Evolutionary conservation across 768 basidiomycete genomes (phyloP).

Genomic region (Gymnopilus dilepis): DNA sequence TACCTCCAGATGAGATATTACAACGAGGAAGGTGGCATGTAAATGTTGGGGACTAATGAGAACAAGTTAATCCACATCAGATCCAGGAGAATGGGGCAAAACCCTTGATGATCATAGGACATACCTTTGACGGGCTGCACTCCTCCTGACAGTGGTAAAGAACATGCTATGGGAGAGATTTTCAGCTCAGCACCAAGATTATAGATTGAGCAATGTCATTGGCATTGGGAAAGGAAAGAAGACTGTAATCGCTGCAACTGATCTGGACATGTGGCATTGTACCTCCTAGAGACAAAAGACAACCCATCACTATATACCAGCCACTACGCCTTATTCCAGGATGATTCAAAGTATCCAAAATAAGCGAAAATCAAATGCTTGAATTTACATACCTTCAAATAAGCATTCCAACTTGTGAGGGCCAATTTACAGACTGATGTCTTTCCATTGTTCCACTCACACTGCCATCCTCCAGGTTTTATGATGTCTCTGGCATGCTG

Average conservation of each 20-base stretch:
- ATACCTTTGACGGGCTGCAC: conserved; percentile 9
- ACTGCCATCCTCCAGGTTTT: conserved; percentile 25
- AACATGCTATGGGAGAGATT: conserved; percentile 20
- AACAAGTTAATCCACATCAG: too few relatives aligned
- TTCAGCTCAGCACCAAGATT: background rate
- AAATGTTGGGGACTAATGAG: too few relatives aligned
- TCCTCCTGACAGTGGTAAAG: conserved; percentile 18
- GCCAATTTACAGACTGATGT: conserved; percentile 24
- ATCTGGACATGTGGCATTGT: too few relatives aligned
- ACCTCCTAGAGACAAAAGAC: too few relatives aligned
- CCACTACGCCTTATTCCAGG: background rate
- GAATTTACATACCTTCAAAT: conserved; percentile 30
- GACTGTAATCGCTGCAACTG: too few relatives aligned
- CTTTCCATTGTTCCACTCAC: conserved; percentile 34
- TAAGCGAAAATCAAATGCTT: conserved; percentile 9
- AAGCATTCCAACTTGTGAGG: conserved; percentile 34
- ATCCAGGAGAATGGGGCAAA: too few relatives aligned
- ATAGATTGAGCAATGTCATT: background rate
- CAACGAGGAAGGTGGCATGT: conserved; percentile 29
- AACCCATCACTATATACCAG: background rate
- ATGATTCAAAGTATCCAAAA: background rate
- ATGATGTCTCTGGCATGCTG: conserved; percentile 33
- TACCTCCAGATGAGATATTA: conserved; percentile 23
- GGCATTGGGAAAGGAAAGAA: too few relatives aligned
- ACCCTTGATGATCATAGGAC: too few relatives aligned